phyloP scores from a whole-genome alignment of 75 land plant genomes.

The Ceratopteris richardii region DNA sequence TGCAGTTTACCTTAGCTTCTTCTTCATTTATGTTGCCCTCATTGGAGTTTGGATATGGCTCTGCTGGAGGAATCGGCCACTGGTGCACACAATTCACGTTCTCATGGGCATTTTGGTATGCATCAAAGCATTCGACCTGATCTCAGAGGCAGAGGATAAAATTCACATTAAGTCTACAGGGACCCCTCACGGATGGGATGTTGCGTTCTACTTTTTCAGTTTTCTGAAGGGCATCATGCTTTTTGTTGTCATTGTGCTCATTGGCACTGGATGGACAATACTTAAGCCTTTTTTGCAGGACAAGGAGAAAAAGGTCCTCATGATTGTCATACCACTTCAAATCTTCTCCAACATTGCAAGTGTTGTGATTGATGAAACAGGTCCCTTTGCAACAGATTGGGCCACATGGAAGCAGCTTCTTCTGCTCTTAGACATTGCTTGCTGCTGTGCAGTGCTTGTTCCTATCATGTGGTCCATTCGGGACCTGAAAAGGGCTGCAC shows the following conservation, averaged over 20 bases:
- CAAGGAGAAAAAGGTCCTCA: conserved; percentile 75
- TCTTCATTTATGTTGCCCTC: conserved; percentile 30
- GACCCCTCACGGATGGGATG: conserved; percentile 62
- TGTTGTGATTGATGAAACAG: conserved; percentile 64
- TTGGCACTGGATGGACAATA: conserved; percentile 82
- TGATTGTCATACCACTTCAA: conserved; percentile 75
- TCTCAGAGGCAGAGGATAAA: conserved; percentile 72
- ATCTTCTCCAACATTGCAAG: conserved; percentile 65
- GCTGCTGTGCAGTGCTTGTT: conserved; percentile 75
- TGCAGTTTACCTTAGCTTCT: conserved; percentile 39
- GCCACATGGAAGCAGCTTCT: conserved; percentile 71
- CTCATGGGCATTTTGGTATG: conserved; percentile 57
- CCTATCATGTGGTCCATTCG: conserved; percentile 86
- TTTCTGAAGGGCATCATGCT: conserved; percentile 55
- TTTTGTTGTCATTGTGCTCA: conserved; percentile 64
- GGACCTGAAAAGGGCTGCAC: conserved; percentile 50
- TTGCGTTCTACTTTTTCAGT: conserved; percentile 59
- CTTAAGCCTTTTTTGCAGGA: conserved; percentile 70
- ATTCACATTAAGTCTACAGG: conserved; percentile 61
- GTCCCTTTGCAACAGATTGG: conserved; percentile 57
- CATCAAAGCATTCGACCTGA: conserved; percentile 51
- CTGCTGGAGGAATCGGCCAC: conserved; percentile 20
- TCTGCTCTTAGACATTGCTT: conserved; percentile 64
- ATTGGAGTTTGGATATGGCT: conserved; percentile 45
- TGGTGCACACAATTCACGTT: conserved; percentile 49